Conservation (phyloP, 305 asterid species). For the Petunia hybrid region DNA sequence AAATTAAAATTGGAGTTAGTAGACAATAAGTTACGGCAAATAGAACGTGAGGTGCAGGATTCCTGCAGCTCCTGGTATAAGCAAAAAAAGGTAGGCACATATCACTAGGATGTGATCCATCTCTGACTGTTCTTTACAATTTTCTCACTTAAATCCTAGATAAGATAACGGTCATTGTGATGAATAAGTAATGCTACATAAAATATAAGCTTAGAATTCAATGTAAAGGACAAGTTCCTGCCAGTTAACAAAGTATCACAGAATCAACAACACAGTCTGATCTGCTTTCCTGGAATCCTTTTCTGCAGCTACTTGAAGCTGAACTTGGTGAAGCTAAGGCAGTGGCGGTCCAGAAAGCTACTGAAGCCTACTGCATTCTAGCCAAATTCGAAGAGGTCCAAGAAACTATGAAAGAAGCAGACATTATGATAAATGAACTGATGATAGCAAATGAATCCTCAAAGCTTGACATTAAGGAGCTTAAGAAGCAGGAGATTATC, state of each 20-base stretch:
- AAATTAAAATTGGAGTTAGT: slow-evolving; percentile 54
- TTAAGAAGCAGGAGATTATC: slow-evolving; percentile 59
- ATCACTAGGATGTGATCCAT: neutral
- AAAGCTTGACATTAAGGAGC: slow-evolving; percentile 67
- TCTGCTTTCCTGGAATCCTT: slow-evolving; percentile 22
- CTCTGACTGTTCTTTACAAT: slow-evolving; percentile 1
- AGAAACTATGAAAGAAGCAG: slow-evolving; percentile 90
- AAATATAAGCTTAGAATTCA: neutral
- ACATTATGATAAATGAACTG: slow-evolving; percentile 86
- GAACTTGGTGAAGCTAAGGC: slow-evolving; percentile 88
- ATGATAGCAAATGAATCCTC: slow-evolving; percentile 87
- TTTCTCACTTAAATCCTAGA: slow-evolving; percentile 3
- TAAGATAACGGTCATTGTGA: neutral
- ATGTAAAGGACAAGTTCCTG: slow-evolving; percentile 21
- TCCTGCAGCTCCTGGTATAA: slow-evolving; percentile 64
- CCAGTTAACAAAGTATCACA: neutral
- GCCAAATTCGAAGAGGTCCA: slow-evolving; percentile 93
- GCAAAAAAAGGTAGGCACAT: slow-evolving; percentile 69
- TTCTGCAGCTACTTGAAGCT: slow-evolving; percentile 72
- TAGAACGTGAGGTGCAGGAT: slow-evolving; percentile 59
- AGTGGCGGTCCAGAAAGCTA: slow-evolving; percentile 77
- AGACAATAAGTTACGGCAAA: slow-evolving; percentile 60
- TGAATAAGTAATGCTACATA: neutral
- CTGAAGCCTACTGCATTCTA: slow-evolving; percentile 84
- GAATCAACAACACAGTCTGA: slow-evolving; percentile 10